Conservation (phyloP, 1,284 basidiomycete species). For the Sanguinoderma infundibulare region DNA sequence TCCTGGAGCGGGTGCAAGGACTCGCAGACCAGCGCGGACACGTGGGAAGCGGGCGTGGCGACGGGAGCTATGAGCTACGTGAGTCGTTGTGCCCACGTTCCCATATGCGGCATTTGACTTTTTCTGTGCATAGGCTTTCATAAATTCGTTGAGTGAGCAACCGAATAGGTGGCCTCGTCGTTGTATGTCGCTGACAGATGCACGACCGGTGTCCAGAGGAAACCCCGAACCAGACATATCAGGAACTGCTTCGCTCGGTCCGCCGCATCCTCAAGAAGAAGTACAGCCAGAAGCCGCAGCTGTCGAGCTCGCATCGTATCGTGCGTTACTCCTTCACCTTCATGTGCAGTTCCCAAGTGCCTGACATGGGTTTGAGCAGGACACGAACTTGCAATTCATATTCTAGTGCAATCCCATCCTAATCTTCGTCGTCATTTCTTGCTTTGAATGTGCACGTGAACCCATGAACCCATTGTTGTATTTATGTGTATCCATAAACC, state of each 20-base stretch:
- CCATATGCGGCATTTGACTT: background rate
- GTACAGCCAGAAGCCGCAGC: conserved; percentile 83
- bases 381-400: background rate
- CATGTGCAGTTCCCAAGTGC: background rate
- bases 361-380: background rate
- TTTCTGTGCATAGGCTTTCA: conserved; percentile 61
- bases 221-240: conserved; percentile 76
- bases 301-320: conserved; percentile 75
- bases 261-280: conserved; percentile 64
- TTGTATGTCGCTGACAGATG: background rate
- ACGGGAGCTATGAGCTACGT: conserved; percentile 90
- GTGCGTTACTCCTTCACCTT: conserved; percentile 40
- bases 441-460: background rate
- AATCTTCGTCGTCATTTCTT: background rate
- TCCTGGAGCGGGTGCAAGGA: conserved; percentile 94
- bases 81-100: conserved; percentile 29
- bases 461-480: background rate
- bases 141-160: conserved; percentile 55
- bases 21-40: conserved; percentile 91
- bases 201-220: conserved; percentile 40
- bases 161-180: no score
- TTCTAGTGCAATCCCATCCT: background rate
- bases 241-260: conserved; percentile 71
- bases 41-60: conserved; percentile 78
- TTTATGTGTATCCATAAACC: background rate